Evolutionary conservation across 495 filamentous ascomycete genomes (phyloP).

Genomic region (Talaromyces ruber): DNA sequence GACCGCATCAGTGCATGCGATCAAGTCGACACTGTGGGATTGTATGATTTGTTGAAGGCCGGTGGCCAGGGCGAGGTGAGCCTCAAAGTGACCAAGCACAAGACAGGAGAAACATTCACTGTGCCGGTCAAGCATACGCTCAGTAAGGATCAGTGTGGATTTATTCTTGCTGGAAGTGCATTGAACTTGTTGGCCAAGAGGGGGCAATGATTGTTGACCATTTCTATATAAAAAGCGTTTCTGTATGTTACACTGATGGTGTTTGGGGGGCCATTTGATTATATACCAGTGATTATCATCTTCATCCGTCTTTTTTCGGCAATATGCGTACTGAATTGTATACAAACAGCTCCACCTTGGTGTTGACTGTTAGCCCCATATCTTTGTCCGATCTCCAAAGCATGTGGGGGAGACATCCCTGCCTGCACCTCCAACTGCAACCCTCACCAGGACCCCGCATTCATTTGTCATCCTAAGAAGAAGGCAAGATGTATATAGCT

Average conservation of each 20-base stretch:
- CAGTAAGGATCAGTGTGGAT: constrained; percentile 77
- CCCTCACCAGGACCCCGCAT: background rate
- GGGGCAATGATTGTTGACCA: constrained; percentile 8
- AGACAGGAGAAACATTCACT: constrained; percentile 49
- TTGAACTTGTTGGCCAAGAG: constrained; percentile 74
- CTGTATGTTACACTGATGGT: background rate
- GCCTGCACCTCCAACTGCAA: background rate
- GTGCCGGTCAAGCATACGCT: constrained; percentile 70
- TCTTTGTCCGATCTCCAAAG: background rate
- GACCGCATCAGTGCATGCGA: constrained; percentile 74
- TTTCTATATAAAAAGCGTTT: background rate
- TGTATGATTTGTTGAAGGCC: constrained; percentile 69
- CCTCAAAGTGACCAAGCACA: constrained; percentile 53
- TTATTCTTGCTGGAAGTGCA: constrained; percentile 89
- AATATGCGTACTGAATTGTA: background rate
- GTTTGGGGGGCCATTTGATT: background rate
- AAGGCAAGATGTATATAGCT: background rate
- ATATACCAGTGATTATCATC: background rate
- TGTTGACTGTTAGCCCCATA: background rate
- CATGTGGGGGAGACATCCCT: background rate
- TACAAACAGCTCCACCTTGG: background rate
- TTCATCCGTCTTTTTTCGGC: background rate
- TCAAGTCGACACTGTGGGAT: constrained; percentile 66
- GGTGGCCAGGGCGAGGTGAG: constrained; percentile 74
- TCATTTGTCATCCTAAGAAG: background rate